Base-by-base conservation (phyloP, 441 rosid genomes). In the Gossypium gossypioides region DNA sequence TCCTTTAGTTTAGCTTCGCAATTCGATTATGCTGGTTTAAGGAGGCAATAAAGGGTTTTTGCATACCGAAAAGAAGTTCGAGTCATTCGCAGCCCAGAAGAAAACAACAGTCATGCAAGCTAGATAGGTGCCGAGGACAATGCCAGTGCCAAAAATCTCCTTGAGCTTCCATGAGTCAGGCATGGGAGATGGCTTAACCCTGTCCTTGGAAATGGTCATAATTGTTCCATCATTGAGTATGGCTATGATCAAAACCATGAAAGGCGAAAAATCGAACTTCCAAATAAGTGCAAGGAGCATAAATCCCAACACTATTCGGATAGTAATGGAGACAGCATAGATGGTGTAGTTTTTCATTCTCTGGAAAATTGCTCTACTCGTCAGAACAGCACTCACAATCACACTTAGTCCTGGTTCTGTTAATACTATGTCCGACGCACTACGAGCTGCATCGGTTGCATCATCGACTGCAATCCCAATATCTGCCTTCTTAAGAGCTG, bases 401-500 rank as follows among this genome's bases (percentile, higher is more conserved):
- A 88, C 93, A 72, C 93, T 88, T n/a, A 88, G 76, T 25, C 93
- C 93, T 66, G 91, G 93, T 79, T 88, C 93, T 4, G 88, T 88
- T 68, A 88, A 79, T 63, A 88, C 93, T 67, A 88, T 88, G 66
- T 88, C 91, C 3, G 88, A 88, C 37, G 91, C 93, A 60, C 91
- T 21, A 62, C 88, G 80, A 1, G 93, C 93, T 62, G 91, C 93
- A 73, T 88, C 92, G 21, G 90, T 88, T 1, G 92, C 92, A 75
- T 88, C 91, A 60, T 83, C 93, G 2, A 88, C 93, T 50, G 89
- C 93, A 78, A 86, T 86, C 48, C 90, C 91, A 61, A 85, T 88
- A 78, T 84, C 93, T 18, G 91, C 93, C 73, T 73, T 88, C 81
- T 88, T 88, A 48, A 88, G 84, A 18, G 93, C 91, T 0, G 91